Evolutionary conservation across 148 eudicot genomes (phyloP).

Genomic region (Drosera capensis): DNA sequence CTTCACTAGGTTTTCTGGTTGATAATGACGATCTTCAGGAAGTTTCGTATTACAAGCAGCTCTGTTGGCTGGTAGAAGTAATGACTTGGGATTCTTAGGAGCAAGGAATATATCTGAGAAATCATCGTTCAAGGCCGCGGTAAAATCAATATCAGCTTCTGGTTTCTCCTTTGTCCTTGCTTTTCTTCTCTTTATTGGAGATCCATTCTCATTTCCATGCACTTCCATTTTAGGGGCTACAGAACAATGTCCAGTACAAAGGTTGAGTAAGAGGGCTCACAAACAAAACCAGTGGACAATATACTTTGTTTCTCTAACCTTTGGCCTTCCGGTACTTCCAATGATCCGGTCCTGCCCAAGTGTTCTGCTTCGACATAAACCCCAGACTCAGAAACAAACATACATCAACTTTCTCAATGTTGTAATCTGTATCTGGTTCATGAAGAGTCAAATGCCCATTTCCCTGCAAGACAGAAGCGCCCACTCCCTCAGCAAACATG

Average conservation of each 20-base stretch:
- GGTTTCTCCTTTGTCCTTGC: constrained; percentile 37
- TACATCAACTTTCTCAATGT: constrained; percentile 38
- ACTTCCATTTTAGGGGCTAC: constrained; percentile 25
- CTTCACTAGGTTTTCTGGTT: constrained; percentile 86
- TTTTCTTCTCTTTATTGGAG: constrained; percentile 31
- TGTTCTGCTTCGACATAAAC: constrained; percentile 45
- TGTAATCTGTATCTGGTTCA: constrained; percentile 31
- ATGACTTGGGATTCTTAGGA: constrained; percentile 64
- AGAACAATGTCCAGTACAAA: constrained; percentile 8
- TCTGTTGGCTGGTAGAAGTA: constrained; percentile 56
- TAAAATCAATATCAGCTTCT: constrained; percentile 52
- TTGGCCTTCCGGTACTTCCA: constrained; percentile 67
- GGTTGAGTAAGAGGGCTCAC: background rate
- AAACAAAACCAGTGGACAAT: constrained; percentile 1
- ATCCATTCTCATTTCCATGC: constrained; percentile 25
- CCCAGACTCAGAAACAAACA: constrained; percentile 50
- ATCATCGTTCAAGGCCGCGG: constrained; percentile 38
- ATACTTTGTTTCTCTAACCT: constrained; percentile 16
- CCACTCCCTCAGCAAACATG: too few species aligned
- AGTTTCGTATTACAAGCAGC: constrained; percentile 46
- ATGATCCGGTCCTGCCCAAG: constrained; percentile 91
- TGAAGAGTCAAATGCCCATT: constrained; percentile 14
- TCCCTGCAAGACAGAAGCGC: too few species aligned
- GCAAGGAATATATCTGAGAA: constrained; percentile 40
- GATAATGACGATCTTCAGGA: constrained; percentile 89